Conservation (phyloP, 1,284 basidiomycete genomes). For the Ganoderma multipileum region DNA sequence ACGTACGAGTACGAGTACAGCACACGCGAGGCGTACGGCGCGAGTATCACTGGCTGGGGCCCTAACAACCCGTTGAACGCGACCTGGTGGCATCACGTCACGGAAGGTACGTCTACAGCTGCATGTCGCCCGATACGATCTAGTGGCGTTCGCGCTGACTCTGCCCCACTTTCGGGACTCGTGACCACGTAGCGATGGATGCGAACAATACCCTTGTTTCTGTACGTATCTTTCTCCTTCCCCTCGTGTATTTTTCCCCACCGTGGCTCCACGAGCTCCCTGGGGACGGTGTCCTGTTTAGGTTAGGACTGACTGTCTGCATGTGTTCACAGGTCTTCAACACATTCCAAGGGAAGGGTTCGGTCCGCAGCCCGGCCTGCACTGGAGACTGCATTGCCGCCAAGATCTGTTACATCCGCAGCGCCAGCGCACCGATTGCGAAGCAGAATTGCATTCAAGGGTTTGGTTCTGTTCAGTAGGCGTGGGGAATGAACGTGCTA, state of each 20-base stretch:
- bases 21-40: conserved; percentile 73
- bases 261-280: neutral
- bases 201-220: conserved; percentile 61
- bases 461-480: conserved; percentile 70
- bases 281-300: neutral
- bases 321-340: conserved; percentile 61
- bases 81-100: conserved; percentile 85
- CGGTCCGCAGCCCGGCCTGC: conserved; percentile 61
- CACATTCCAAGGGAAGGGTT: conserved; percentile 75
- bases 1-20: conserved; percentile 76
- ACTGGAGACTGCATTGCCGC: conserved; percentile 65
- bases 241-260: neutral
- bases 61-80: conserved; percentile 77
- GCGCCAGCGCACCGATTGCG: conserved; percentile 67
- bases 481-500: neutral
- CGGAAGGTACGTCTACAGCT: conserved; percentile 60
- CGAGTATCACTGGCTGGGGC: conserved; percentile 67
- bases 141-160: neutral
- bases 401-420: conserved; percentile 83
- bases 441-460: conserved; percentile 64
- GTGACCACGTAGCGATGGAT: conserved; percentile 62
- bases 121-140: neutral
- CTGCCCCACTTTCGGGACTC: neutral
- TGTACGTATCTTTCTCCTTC: conserved; percentile 46
- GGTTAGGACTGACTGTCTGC: conserved; percentile 7